Conservation (phyloP, 2,329 filamentous ascomycete species). For the Cercospora zeina region DNA sequence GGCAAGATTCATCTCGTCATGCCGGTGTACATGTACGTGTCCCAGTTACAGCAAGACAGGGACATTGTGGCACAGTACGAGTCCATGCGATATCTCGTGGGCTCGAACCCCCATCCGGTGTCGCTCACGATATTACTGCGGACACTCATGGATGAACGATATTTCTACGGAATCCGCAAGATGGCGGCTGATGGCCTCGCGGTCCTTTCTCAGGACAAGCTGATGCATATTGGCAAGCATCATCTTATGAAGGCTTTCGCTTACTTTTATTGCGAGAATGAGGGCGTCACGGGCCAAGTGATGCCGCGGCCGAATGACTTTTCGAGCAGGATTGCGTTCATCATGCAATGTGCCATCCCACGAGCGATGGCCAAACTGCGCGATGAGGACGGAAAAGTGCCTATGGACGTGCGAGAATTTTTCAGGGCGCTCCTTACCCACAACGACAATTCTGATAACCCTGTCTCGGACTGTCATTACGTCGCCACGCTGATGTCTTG, state of each 20-base stretch:
- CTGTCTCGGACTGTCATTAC: constrained; percentile 85
- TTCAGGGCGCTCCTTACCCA: constrained; percentile 85
- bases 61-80: constrained; percentile 87
- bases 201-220: constrained; percentile 61
- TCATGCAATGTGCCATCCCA: constrained; percentile 80
- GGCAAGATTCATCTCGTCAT: constrained; percentile 79
- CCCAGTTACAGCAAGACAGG: constrained; percentile 92
- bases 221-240: constrained; percentile 74
- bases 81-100: constrained; percentile 38
- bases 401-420: constrained; percentile 75
- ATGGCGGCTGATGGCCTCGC: constrained; percentile 79
- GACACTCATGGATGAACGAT: constrained; percentile 86
- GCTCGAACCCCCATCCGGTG: constrained; percentile 66
- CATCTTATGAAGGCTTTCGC: constrained; percentile 86
- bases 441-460: constrained; percentile 91
- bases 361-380: constrained; percentile 76
- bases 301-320: constrained; percentile 92
- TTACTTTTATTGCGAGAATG: constrained; percentile 78
- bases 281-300: constrained; percentile 18
- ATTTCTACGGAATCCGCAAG: constrained; percentile 88
- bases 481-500: constrained; percentile 74
- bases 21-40: constrained; percentile 96
- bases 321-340: constrained; percentile 78
- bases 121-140: constrained; percentile 86
- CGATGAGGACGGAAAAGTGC: constrained; percentile 72